Percentiles rank a stretch among this genome's conserved stretches.
Conservation (phyloP, 1,284 basidiomycete genomes). For the Kalmanozyma brasiliensis region DNA sequence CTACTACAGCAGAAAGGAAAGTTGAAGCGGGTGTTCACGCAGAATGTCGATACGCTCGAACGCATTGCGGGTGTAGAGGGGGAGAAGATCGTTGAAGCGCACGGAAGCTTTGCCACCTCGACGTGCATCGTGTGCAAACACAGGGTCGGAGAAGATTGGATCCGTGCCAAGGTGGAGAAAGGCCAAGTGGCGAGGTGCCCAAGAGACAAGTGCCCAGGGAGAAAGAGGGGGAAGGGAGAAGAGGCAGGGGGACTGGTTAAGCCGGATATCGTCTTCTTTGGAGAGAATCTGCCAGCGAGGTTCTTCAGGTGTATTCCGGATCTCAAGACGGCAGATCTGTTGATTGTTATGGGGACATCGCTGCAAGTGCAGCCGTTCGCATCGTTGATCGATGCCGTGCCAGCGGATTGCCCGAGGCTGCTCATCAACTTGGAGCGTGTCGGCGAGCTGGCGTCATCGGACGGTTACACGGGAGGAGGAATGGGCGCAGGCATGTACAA, state of each 20-base stretch:
- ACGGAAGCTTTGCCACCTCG: slow-evolving; percentile 75
- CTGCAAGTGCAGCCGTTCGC: slow-evolving; percentile 76
- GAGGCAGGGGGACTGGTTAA: slow-evolving; percentile 55
- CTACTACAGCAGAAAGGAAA: slow-evolving; percentile 77
- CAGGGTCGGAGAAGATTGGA: slow-evolving; percentile 52
- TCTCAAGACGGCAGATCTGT: slow-evolving; percentile 77
- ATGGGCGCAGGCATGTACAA: slow-evolving; percentile 37
- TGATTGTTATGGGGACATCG: slow-evolving; percentile 92
- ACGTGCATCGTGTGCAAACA: slow-evolving; percentile 58
- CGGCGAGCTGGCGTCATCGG: slow-evolving; percentile 69
- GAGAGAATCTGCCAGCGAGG: slow-evolving; percentile 60
- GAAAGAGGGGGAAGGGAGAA: slow-evolving; percentile 13
- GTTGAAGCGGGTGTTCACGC: slow-evolving; percentile 82
- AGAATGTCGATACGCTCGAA: slow-evolving; percentile 87
- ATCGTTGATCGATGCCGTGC: slow-evolving; percentile 70
- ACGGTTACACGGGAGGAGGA: slow-evolving; percentile 69
- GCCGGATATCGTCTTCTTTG: slow-evolving; percentile 68
- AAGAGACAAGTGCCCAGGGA: slow-evolving; percentile 21
- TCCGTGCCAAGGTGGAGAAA: slow-evolving; percentile 45
- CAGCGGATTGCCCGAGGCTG: slow-evolving; percentile 69
- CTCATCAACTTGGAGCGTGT: slow-evolving; percentile 73
- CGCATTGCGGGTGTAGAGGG: slow-evolving; percentile 81
- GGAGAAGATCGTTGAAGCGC: slow-evolving; percentile 86
- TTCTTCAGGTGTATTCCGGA: slow-evolving; percentile 67
- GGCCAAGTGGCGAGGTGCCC: slow-evolving; percentile 61